A percentile compares a stretch with the other conserved stretches of the same genome.
Evolutionary conservation across 108 stramenopile species (phyloP).

Genomic region (Skeletonema marinoi): DNA sequence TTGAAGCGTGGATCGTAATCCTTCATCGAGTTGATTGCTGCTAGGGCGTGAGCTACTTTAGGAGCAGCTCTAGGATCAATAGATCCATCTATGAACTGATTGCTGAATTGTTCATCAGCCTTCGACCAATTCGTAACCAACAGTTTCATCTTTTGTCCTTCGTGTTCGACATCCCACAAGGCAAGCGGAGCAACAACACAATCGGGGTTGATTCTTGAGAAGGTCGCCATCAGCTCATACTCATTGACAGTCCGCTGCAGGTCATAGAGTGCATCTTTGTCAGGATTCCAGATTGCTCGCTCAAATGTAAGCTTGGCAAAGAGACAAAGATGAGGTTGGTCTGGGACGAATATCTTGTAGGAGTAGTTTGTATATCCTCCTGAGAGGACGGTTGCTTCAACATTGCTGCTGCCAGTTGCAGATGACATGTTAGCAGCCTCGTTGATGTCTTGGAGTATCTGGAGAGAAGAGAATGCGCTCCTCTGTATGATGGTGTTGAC

Average conservation of each 20-base stretch:
- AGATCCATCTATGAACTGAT: constrained; percentile 55
- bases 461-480: constrained; percentile 8
- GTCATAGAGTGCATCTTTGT: constrained; percentile 19
- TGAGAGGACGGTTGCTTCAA: constrained; percentile 16
- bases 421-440: background rate
- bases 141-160: constrained; percentile 52
- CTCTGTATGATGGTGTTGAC: constrained; percentile 11
- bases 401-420: constrained; percentile 13
- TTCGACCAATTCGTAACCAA: constrained; percentile 54
- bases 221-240: constrained; percentile 29
- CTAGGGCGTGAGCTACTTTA: constrained; percentile 47
- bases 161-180: constrained; percentile 28
- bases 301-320: constrained; percentile 46
- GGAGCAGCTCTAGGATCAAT: constrained; percentile 55
- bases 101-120: constrained; percentile 47
- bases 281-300: constrained; percentile 41
- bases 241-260: constrained; percentile 38
- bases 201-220: constrained; percentile 19
- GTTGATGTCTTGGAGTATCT: constrained; percentile 16
- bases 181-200: constrained; percentile 33
- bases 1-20: constrained; percentile 52
- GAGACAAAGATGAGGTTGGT: constrained; percentile 24
- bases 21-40: constrained; percentile 40
- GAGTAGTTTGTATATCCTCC: constrained; percentile 43
- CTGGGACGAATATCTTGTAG: constrained; percentile 31